phyloP scores from a whole-genome alignment of 2,329 filamentous ascomycete species.

The Didymella glomerata region DNA sequence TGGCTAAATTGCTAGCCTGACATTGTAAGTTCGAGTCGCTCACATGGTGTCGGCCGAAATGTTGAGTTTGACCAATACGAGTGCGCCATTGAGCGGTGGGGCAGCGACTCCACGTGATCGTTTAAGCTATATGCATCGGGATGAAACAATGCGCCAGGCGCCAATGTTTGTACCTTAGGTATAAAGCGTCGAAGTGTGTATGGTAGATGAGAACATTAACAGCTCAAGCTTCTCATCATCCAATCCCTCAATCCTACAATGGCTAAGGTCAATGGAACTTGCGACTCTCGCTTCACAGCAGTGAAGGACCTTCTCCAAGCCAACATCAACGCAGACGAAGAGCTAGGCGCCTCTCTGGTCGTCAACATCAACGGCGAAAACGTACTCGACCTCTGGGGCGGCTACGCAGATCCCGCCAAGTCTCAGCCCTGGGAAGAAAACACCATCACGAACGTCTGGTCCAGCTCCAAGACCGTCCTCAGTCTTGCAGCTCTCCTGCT shows the following conservation, averaged over 20 bases:
- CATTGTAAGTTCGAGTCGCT: neutral
- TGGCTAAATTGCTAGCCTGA: conserved; percentile 2
- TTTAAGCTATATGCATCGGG: neutral
- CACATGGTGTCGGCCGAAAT: neutral
- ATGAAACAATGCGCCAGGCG: conserved; percentile 5
- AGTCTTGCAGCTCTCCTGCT: conserved; percentile 26
- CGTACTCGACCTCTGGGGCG: conserved; percentile 34
- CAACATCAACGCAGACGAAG: conserved; percentile 23
- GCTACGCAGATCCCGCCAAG: conserved; percentile 22
- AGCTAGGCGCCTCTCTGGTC: conserved; percentile 30
- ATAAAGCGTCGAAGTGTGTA: neutral
- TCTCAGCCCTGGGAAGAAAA: conserved; percentile 26
- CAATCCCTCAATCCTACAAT: conserved; percentile 5
- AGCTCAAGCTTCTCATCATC: neutral
- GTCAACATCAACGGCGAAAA: conserved; percentile 30
- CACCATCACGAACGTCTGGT: conserved; percentile 32
- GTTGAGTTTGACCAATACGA: too few species aligned
- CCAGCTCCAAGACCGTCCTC: conserved; percentile 26
- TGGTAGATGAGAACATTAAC: neutral
- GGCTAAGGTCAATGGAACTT: conserved; percentile 26
- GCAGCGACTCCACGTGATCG: neutral
- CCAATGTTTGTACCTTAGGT: conserved; percentile 6
- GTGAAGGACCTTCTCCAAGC: conserved; percentile 23
- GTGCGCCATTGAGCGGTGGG: too few species aligned
- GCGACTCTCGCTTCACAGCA: conserved; percentile 25